These are phyloP conservation scores for Neoscytalidium dimidiatum DNA, from an alignment of 2,329 filamentous ascomycete genomes.

Conservation along the genomic window DNA sequence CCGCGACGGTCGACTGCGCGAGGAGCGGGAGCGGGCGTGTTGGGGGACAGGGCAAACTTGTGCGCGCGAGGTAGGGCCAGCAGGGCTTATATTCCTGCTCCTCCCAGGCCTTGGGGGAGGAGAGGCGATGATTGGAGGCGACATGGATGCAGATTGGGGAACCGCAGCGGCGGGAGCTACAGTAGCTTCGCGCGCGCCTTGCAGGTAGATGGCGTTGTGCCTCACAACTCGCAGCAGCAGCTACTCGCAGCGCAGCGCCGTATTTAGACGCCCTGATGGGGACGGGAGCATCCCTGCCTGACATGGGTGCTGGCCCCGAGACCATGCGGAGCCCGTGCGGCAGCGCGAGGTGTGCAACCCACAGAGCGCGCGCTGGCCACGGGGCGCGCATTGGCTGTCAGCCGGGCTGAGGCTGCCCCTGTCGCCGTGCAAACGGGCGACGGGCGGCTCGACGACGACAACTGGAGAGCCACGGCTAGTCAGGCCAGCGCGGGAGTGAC, in stretches of 20 bases:
- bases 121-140: slow-evolving; percentile 7
- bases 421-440: background rate
- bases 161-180: slow-evolving; percentile 12
- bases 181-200: slow-evolving; percentile 17
- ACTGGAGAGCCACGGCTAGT: background rate
- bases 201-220: slow-evolving; percentile 16
- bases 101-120: slow-evolving; percentile 11
- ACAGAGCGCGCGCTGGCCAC: background rate
- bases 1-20: slow-evolving; percentile 5
- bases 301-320: background rate
- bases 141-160: slow-evolving; percentile 5
- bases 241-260: slow-evolving; percentile 13
- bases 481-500: slow-evolving; percentile 1
- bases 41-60: slow-evolving; percentile 1
- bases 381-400: background rate
- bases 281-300: background rate
- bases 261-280: slow-evolving; percentile 16
- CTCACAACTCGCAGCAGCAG: background rate
- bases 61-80: background rate
- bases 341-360: background rate
- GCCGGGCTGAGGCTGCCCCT: background rate
- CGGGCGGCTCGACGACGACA: background rate
- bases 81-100: slow-evolving; percentile 14
- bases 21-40: slow-evolving; percentile 2
- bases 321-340: background rate